Conservation (phyloP, 495 filamentous ascomycete genomes). For the Neurospora sp. region DNA sequence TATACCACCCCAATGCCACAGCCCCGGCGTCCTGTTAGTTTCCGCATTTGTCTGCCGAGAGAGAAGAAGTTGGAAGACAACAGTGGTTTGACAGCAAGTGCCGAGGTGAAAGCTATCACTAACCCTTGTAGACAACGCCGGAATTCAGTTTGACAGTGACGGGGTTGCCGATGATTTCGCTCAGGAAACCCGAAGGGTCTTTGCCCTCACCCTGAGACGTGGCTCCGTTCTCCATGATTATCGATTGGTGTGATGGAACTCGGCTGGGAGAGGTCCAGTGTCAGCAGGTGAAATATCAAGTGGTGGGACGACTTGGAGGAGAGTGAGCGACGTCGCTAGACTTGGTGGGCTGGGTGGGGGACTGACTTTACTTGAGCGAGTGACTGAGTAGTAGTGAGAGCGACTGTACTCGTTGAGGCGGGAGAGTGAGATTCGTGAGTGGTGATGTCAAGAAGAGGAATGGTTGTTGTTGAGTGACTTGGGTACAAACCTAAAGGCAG, state of each 20-base stretch:
- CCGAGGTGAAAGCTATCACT: conserved; percentile 3
- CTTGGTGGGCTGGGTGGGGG: neutral
- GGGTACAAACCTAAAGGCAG: neutral
- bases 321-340: neutral
- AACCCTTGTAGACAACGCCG: conserved; percentile 91
- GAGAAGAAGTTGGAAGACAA: neutral
- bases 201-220: conserved; percentile 54
- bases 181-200: conserved; percentile 83
- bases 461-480: neutral
- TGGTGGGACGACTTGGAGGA: neutral
- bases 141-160: conserved; percentile 96
- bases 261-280: neutral
- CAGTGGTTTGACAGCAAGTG: neutral
- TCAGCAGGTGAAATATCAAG: neutral
- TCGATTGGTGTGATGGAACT: neutral
- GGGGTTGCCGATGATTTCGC: conserved; percentile 81
- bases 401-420: neutral
- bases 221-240: conserved; percentile 64
- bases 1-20: conserved; percentile 19
- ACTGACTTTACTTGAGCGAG: neutral
- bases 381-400: neutral
- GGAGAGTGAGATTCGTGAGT: neutral
- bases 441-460: neutral
- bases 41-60: neutral
- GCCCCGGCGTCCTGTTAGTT: conserved; percentile 1